phyloP scores from a whole-genome alignment of 2,329 filamentous ascomycete genomes.

The Macroventuria anomochaeta region DNA sequence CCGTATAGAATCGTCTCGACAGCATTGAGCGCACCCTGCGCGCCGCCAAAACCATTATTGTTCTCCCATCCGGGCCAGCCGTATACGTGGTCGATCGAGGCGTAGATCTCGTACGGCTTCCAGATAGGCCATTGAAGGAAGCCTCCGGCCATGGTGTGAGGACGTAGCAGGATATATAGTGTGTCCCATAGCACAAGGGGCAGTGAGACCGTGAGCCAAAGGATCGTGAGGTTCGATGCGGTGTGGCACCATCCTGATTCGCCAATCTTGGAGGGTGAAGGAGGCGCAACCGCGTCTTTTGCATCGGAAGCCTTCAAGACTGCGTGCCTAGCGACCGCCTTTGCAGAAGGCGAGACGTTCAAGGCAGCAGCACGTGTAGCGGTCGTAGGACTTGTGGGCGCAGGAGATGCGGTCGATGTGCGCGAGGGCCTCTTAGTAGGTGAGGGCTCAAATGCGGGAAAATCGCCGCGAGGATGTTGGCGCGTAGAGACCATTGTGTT shows the following conservation, averaged over 20 bases:
- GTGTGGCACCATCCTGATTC: conserved; percentile 62
- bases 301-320: conserved; percentile 30
- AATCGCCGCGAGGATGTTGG: conserved; percentile 45
- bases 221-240: conserved; percentile 64
- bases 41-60: conserved; percentile 76
- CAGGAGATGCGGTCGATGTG: conserved; percentile 44
- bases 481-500: conserved; percentile 50
- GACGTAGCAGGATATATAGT: conserved; percentile 78
- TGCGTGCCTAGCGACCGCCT: conserved; percentile 33
- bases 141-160: conserved; percentile 82
- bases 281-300: conserved; percentile 20
- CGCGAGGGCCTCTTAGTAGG: conserved; percentile 46
- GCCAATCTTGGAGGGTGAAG: conserved; percentile 29
- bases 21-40: conserved; percentile 73
- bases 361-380: conserved; percentile 4
- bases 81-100: conserved; percentile 79
- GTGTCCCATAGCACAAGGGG: conserved; percentile 84
- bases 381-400: conserved; percentile 31
- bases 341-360: conserved; percentile 23
- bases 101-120: conserved; percentile 81
- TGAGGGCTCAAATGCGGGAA: conserved; percentile 45
- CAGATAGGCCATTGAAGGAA: conserved; percentile 74
- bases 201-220: conserved; percentile 77
- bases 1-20: conserved; percentile 71
- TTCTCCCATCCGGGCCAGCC: conserved; percentile 73